Base-by-base conservation (phyloP, 345 rosid genomes). In the Melastoma malabathricum region DNA sequence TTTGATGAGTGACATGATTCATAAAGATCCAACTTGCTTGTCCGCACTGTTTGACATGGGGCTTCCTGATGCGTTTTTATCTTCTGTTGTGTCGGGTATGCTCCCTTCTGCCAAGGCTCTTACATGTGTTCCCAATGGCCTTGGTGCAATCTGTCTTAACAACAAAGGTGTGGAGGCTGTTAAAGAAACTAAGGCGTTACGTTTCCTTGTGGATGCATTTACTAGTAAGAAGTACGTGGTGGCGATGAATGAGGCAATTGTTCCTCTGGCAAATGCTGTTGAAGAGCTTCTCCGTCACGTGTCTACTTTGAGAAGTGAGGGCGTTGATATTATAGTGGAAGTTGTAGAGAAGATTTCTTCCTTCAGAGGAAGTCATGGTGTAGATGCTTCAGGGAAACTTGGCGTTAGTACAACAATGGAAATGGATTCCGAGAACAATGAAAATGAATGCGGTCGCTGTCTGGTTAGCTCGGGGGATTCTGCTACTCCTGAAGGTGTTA, bases 231-330 rank as follows among this genome's bases (percentile, higher is more conserved):
- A 82, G 65, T 84, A 83, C 78, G 89, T 82, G 51, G 56, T 78
- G 52, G 87, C 89, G 8, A 83, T 90, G 92, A 86, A 86, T 78
- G 94, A 86, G 61, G 94, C 98, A 29, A 75, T 90, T 56, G 89
- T 84, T 72, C 94, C 96, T 50, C 73, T 90, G 75, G 83, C 96
- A 44, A 86, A 82, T 74, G 98, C 98, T 3, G 89, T 82, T 59
- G 96, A 90, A 66, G 98, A 90, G 76, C 98, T 90, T 70, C 66
- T 84, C 66, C 92, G 98, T 29, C 96, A 90, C 69, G 98, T 80
- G 12, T 62, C 92, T 56, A 82, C 94, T 18, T 55, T 90, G 66
- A 90, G 98, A 70, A 70, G 79, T 58, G 66, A 56, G 20, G 96
- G 98, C 62, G 92, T 84, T 69, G 98, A 90, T 71, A 82, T 86